Evolutionary conservation across 1,139 yeast genomes (phyloP), one percentile per base, ranked within the genome.

Genomic region (Saccharomycopsis crataegensis): DNA sequence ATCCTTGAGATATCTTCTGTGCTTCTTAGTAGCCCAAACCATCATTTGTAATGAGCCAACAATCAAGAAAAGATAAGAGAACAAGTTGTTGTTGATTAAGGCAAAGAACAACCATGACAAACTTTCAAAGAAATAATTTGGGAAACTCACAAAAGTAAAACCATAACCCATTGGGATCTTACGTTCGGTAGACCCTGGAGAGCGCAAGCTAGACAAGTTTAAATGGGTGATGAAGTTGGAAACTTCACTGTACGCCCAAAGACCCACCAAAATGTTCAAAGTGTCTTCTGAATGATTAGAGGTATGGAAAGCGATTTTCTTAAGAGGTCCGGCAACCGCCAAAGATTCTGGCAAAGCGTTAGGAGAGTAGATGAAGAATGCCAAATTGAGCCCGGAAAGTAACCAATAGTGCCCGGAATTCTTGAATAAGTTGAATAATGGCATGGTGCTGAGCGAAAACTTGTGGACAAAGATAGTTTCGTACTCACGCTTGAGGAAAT

Each of bases 391-490:
- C 1, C 98, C 98, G 47, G 93, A 85, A 59, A 93, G 73, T 36
- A 88, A 67, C 97, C 98, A 91, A 71, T 93, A 93, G 68, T 93
- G 97, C 59, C 78, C 75, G 42, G 91, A 84, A 73, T 93, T 93
- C 71, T 91, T 89, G 76, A 93, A 86, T 59, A 93, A 72, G 69
- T 89, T 87, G 67, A 80, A 78, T 49, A 85, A 65, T 2, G 99
- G 99, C 99, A 93, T 93, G 34, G 99, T 93, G 34, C 89, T 82
- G 59, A 83, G 75, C 36, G 96, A 87, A 66, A 93, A 93, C 59
- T 74, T 78, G 70, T 93, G 99, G 49, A 93, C 83, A 64, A 79
- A 83, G 37, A 86, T 62, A 7, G 97, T 89, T 69, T 93, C 99
- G 59, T 77, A 77, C 67, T 90, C 97, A 65, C 99, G 83, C 73